Conservation (phyloP, 2,329 filamentous ascomycete genomes). For the Pyrenophora teres region DNA sequence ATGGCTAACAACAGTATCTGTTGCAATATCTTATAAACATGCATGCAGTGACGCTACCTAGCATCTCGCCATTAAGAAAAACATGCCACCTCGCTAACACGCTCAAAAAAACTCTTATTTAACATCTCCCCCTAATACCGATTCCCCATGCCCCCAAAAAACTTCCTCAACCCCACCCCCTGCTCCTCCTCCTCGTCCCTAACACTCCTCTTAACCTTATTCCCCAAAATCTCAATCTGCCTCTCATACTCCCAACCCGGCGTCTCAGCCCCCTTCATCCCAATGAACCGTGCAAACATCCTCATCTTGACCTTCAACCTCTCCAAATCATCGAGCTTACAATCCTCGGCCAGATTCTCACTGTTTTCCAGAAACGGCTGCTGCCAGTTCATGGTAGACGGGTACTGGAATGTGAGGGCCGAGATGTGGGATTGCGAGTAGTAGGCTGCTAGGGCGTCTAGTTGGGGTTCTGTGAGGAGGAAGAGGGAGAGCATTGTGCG, state of each 20-base stretch:
- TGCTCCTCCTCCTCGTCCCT: background rate
- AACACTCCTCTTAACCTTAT: constrained; percentile 33
- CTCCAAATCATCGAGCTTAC: constrained; percentile 44
- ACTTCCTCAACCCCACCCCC: background rate
- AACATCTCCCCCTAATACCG: background rate
- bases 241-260: constrained; percentile 54
- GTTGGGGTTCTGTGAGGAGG: constrained; percentile 71
- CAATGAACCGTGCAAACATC: constrained; percentile 75
- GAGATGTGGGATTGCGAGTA: constrained; percentile 72
- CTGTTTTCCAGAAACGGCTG: constrained; percentile 45
- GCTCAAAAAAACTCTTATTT: no score
- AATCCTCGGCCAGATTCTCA: constrained; percentile 20
- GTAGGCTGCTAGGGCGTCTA: constrained; percentile 71
- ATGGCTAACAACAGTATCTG: no score
- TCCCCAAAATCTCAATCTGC: constrained; percentile 42
- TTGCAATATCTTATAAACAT: no score
- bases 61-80: no score
- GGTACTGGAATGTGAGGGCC: constrained; percentile 60
- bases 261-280: constrained; percentile 66
- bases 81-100: no score
- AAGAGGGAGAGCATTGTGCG: constrained; percentile 71
- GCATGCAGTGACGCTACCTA: no score
- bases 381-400: constrained; percentile 69
- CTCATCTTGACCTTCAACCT: constrained; percentile 63
- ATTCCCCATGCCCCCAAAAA: background rate